Conservation (phyloP, 257 asterid genomes). For the Fraxinus americana region DNA sequence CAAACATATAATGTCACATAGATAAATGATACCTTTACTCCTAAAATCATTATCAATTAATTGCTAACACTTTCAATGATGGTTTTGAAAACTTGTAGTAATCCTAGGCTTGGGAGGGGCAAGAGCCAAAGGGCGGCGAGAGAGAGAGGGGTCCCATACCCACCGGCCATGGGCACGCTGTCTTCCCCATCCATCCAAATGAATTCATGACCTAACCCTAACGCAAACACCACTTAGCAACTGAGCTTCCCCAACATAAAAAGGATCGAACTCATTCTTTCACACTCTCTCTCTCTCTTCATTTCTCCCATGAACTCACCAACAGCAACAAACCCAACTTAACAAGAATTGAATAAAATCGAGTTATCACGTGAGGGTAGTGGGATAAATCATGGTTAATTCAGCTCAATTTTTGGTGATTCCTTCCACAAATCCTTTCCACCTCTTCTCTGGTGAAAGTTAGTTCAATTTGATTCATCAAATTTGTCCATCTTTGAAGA, state of each 20-base stretch:
- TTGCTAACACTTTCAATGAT: no score
- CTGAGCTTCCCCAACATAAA: constrained; percentile 33
- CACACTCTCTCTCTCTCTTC: constrained; percentile 19
- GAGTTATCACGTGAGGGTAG: constrained; percentile 36
- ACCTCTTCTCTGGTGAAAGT: constrained; percentile 34
- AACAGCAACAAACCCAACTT: constrained; percentile 24
- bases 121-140: constrained; percentile 20
- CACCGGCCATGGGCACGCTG: constrained; percentile 47
- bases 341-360: constrained; percentile 13
- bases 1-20: no score
- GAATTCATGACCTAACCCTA: constrained; percentile 60
- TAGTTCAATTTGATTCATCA: constrained; percentile 18
- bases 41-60: no score
- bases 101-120: constrained; percentile 2
- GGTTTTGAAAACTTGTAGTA: neutral
- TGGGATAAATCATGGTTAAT: constrained; percentile 28
- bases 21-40: no score
- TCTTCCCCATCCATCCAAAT: constrained; percentile 5
- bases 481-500: constrained; percentile 1
- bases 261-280: constrained; percentile 30
- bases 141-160: constrained; percentile 29
- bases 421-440: constrained; percentile 23
- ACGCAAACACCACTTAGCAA: constrained; percentile 38
- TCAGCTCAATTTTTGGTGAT: constrained; percentile 48
- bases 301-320: constrained; percentile 26